Evolutionary conservation across 2,329 filamentous ascomycete genomes (phyloP).

Genomic region (Fusarium pseudonygamai): DNA sequence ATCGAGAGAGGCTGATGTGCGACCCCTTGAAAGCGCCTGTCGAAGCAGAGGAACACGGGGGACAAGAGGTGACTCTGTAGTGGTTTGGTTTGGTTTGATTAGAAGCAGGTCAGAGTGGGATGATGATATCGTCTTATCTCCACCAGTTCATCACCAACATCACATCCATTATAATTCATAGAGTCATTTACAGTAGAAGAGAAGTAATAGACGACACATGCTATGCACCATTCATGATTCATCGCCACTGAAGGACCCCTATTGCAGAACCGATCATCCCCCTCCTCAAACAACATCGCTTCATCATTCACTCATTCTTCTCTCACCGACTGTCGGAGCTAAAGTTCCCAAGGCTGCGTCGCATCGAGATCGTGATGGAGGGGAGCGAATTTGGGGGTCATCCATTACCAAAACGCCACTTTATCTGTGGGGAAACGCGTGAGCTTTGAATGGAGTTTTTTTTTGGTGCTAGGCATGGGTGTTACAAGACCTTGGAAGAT

Average conservation of each 20-base stretch:
- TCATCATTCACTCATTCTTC: constrained; percentile 18
- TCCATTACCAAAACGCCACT: too few species aligned
- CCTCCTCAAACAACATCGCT: neutral
- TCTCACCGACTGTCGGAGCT: constrained; percentile 40
- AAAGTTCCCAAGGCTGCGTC: constrained; percentile 30
- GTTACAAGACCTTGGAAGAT: neutral
- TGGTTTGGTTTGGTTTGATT: neutral
- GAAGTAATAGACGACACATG: neutral
- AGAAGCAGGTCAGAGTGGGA: constrained; percentile 17
- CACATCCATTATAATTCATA: neutral
- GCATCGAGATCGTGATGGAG: constrained; percentile 29
- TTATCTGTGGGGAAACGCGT: constrained; percentile 44
- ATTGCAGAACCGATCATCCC: constrained; percentile 9
- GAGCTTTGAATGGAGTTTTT: constrained; percentile 26
- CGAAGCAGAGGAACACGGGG: constrained; percentile 18
- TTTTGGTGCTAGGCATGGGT: constrained; percentile 18
- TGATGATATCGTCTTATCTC: constrained; percentile 25
- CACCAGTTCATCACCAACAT: constrained; percentile 20
- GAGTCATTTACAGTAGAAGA: neutral
- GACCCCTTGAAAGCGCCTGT: neutral
- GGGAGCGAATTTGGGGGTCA: constrained; percentile 22
- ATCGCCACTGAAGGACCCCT: constrained; percentile 25
- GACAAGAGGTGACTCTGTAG: neutral
- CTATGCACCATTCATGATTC: neutral
- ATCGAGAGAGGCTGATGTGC: constrained; percentile 11